A percentile compares a stretch with the other conserved stretches of the same genome.
phyloP scores from a whole-genome alignment of 768 basidiomycete genomes.

The Russula sp. region DNA sequence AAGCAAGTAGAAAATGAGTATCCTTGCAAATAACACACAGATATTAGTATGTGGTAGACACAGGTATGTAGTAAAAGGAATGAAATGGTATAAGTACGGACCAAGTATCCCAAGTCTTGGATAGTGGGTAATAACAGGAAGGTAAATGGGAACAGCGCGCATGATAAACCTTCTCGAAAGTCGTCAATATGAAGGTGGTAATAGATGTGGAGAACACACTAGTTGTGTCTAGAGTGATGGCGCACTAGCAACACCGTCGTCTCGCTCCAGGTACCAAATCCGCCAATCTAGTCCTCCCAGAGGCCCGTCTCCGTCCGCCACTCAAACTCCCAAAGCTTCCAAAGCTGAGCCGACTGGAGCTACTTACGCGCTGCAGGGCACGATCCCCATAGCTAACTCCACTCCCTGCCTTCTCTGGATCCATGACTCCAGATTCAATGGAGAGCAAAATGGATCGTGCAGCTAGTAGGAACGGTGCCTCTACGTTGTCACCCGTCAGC shows the following conservation, averaged over 20 bases:
- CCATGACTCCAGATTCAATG: conserved; percentile 85
- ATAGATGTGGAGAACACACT: conserved; percentile 14
- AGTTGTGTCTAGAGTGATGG: conserved; percentile 8
- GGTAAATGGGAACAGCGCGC: not conserved
- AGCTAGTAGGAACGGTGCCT: conserved; percentile 86
- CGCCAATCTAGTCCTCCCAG: conserved; percentile 59
- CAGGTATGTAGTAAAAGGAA: conserved; percentile 39
- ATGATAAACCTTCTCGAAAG: conserved; percentile 12
- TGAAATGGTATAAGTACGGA: conserved; percentile 39
- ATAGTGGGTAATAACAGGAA: not conserved
- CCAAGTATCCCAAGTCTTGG: not conserved
- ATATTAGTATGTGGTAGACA: conserved; percentile 35
- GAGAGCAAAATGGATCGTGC: conserved; percentile 85
- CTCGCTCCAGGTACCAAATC: conserved; percentile 58
- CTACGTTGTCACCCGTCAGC: conserved; percentile 87
- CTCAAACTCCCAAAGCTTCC: conserved; percentile 83
- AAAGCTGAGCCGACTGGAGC: conserved; percentile 85
- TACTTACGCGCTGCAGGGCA: conserved; percentile 84
- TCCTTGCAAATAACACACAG: conserved; percentile 25
- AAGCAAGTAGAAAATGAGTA: conserved; percentile 29
- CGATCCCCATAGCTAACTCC: conserved; percentile 97
- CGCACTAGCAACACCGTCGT: conserved; percentile 58
- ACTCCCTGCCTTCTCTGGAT: conserved; percentile 92
- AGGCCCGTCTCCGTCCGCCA: conserved; percentile 54
- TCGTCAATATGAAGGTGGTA: conserved; percentile 3